phyloP scores from a whole-genome alignment of 306 rosid genomes.

The Vigna nakashimae region DNA sequence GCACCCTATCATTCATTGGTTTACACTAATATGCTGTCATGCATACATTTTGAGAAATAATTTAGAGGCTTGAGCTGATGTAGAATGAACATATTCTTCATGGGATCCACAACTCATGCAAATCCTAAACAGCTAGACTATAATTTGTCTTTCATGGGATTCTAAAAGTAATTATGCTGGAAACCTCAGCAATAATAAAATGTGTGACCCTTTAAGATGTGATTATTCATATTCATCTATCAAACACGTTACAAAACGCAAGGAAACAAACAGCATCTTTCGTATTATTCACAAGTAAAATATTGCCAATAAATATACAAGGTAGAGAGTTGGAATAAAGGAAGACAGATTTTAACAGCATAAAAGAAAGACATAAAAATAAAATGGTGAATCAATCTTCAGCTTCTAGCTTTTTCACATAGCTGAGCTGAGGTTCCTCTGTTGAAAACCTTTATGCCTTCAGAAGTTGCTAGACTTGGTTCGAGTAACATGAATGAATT shows the following conservation, averaged over 20 bases:
- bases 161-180: slow-evolving; percentile 1
- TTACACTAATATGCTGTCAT: background rate
- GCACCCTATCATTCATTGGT: slow-evolving; percentile 11
- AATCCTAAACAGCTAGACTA: background rate
- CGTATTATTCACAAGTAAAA: slow-evolving; percentile 45
- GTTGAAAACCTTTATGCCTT: slow-evolving; percentile 24
- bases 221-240: slow-evolving; percentile 16
- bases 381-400: slow-evolving; percentile 37
- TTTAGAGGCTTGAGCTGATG: slow-evolving; percentile 13
- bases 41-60: slow-evolving; percentile 1
- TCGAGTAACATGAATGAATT: slow-evolving; percentile 46
- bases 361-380: slow-evolving; percentile 14
- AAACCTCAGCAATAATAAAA: background rate
- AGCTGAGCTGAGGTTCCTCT: slow-evolving; percentile 36
- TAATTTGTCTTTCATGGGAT: slow-evolving; percentile 21
- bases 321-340: slow-evolving; percentile 26
- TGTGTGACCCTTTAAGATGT: background rate
- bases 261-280: slow-evolving; percentile 25
- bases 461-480: slow-evolving; percentile 25
- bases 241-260: slow-evolving; percentile 13
- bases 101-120: background rate
- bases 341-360: slow-evolving; percentile 27
- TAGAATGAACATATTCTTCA: slow-evolving; percentile 17
- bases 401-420: slow-evolving; percentile 41
- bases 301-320: slow-evolving; percentile 43